Conservation (phyloP, 305 asterid genomes). For the Rubia balearica region DNA sequence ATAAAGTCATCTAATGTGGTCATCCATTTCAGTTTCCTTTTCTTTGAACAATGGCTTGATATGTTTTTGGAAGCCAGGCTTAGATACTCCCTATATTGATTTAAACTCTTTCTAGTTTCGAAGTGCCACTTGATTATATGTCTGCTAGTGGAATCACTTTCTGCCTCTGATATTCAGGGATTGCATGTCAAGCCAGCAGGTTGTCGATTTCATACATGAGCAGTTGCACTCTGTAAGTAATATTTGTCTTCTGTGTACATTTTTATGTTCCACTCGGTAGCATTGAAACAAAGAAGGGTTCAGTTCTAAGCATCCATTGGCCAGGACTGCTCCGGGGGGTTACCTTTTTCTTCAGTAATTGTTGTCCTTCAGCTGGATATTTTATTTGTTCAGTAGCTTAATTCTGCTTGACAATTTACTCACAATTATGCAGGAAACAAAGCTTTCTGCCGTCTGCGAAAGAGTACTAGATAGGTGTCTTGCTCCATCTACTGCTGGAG, state of each 20-base stretch:
- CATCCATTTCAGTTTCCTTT: background rate
- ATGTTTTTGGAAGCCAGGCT: background rate
- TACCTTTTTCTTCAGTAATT: background rate
- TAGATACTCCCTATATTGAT: background rate
- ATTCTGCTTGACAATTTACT: constrained; percentile 5
- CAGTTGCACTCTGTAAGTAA: constrained; percentile 71
- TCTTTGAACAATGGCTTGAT: background rate
- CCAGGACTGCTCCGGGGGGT: background rate
- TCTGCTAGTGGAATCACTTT: background rate
- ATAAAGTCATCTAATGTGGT: background rate
- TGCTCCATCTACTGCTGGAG: constrained; percentile 89
- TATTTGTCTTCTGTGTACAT: background rate
- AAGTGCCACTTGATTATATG: background rate
- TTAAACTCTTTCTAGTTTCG: background rate
- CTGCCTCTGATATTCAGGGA: constrained; percentile 47
- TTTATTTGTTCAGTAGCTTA: background rate
- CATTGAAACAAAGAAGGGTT: background rate
- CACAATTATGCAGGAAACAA: constrained; percentile 52
- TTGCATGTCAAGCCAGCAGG: constrained; percentile 97
- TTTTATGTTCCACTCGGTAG: background rate
- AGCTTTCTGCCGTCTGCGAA: constrained; percentile 80
- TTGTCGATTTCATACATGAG: constrained; percentile 81
- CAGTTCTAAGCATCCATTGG: background rate
- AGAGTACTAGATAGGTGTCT: constrained; percentile 77
- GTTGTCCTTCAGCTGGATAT: background rate